phyloP scores from a whole-genome alignment of 192 early-diverging fungal genomes.

The Entomortierella chlamydospora region DNA sequence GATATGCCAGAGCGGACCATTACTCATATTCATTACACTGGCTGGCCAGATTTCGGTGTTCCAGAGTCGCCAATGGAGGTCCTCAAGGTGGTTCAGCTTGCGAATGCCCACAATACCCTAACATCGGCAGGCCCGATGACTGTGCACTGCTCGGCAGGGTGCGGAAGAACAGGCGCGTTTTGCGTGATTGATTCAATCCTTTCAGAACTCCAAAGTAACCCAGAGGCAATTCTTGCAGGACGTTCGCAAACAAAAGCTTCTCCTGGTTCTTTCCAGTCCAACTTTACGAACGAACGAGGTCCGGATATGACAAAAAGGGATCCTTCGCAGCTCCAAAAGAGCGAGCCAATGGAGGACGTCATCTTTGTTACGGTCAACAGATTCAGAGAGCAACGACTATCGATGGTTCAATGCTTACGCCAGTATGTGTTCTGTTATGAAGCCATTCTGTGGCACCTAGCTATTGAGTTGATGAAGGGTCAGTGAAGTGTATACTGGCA shows the following conservation, averaged over 20 bases:
- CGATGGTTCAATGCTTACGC: slow-evolving; percentile 82
- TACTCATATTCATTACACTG: slow-evolving; percentile 87
- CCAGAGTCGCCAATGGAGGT: slow-evolving; percentile 79
- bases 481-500: not conserved
- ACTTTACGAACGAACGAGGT: too few species aligned
- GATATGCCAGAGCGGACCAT: slow-evolving; percentile 56
- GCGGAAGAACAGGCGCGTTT: slow-evolving; percentile 71
- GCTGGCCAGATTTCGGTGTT: slow-evolving; percentile 92
- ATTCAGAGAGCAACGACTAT: slow-evolving; percentile 83
- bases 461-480: not conserved
- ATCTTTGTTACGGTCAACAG: slow-evolving; percentile 69
- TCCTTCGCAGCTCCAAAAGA: not conserved
- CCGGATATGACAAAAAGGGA: too few species aligned
- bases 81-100: slow-evolving; percentile 61
- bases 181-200: slow-evolving; percentile 68
- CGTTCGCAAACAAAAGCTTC: not conserved
- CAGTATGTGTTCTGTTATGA: slow-evolving; percentile 91
- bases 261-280: not conserved
- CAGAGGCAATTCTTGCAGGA: not conserved
- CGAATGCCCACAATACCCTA: slow-evolving; percentile 20
- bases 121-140: slow-evolving; percentile 56
- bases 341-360: slow-evolving; percentile 54
- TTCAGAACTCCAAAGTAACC: slow-evolving; percentile 13
- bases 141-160: slow-evolving; percentile 70
- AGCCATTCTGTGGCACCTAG: slow-evolving; percentile 69